phyloP scores from a whole-genome alignment of 1,284 basidiomycete species.

The Puccinia hordei region DNA sequence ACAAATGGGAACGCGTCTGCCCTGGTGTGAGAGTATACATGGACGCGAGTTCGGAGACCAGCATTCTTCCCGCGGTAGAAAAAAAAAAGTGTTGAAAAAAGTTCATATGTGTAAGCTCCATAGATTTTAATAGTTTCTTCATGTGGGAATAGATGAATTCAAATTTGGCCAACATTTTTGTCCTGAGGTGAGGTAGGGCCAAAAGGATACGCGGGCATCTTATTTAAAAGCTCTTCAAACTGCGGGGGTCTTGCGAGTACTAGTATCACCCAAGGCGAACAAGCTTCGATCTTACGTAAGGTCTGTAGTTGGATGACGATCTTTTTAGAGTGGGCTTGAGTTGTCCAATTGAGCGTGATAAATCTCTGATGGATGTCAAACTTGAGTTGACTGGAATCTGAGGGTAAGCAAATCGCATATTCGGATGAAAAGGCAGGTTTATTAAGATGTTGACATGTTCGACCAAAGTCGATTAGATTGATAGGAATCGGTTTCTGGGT shows the following conservation, averaged over 20 bases:
- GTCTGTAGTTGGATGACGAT: not conserved
- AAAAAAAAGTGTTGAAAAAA: not conserved
- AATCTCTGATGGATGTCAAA: constrained; percentile 1
- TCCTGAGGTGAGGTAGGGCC: not conserved
- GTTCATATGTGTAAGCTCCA: constrained; percentile 4
- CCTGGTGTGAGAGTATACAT: constrained; percentile 5
- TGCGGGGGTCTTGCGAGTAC: constrained; percentile 1
- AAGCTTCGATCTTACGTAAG: constrained; percentile 19
- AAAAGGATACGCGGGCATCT: not conserved
- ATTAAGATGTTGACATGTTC: constrained; percentile 5
- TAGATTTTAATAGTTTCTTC: not conserved
- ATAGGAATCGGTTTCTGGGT: constrained; percentile 12
- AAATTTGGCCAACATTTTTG: constrained; percentile 16
- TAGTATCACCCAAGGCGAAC: constrained; percentile 16
- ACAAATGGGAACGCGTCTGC: constrained; percentile 24
- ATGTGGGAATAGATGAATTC: not conserved
- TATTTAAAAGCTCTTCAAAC: not conserved
- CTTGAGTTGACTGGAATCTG: constrained; percentile 5
- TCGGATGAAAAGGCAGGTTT: constrained; percentile 23
- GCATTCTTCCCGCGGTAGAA: not conserved
- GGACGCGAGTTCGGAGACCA: constrained; percentile 5
- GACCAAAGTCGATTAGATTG: constrained; percentile 30
- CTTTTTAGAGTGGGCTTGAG: not conserved
- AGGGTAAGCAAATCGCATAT: constrained; percentile 10
- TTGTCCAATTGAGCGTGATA: constrained; percentile 15